Evolutionary conservation across 441 rosid genomes (phyloP), one percentile per base, ranked within the genome.

Genomic region (Croton laevigatus): DNA sequence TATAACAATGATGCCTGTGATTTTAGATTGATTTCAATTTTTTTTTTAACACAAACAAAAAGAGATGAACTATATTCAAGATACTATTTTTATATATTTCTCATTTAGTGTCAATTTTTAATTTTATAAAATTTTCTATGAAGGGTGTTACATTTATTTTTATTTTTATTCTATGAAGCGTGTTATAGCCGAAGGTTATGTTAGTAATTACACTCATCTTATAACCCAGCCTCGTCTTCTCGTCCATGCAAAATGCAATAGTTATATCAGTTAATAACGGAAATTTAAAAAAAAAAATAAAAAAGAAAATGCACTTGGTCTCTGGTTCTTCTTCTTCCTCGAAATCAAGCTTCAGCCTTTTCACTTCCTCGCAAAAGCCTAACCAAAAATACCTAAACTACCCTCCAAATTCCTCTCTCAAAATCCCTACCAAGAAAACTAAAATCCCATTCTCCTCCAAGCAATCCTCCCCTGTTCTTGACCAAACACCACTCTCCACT

Each of bases 291-390:
- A 40, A 10, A 27, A 20, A 16, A 20, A 58, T 54, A 16, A 17
- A 9, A 59, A n/a, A 5, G 58, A 82, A 75, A 76, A 90, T 93
- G 97, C 80, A 75, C 45, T 66, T 86, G 64, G 70, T 84, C 81
- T 69, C 84, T 11, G 63, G 85, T 6, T 51, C 86, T 49, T 63
- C 89, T 59, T 73, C 85, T 8, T 79, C 85, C 13, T 68, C 87
- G 1, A 89, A 76, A 68, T 70, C 86, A 42, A 73, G 72, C 51
- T 80, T 88, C 73, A 57, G 84, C 63, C 72, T 81, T 45, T 78
- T 86, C 71, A 40, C 81, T 40, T 71, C 85, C 7, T 80, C 89
- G 66, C 89, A 73, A 64, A 80, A 64, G 68, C 73, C 81, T n/a
- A 87, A 62, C 59, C 10, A 48, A 5, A 73, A 60, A 22, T 6